phyloP scores from a whole-genome alignment of 2,329 filamentous ascomycete species.

The Mycocentrospora acerina region DNA sequence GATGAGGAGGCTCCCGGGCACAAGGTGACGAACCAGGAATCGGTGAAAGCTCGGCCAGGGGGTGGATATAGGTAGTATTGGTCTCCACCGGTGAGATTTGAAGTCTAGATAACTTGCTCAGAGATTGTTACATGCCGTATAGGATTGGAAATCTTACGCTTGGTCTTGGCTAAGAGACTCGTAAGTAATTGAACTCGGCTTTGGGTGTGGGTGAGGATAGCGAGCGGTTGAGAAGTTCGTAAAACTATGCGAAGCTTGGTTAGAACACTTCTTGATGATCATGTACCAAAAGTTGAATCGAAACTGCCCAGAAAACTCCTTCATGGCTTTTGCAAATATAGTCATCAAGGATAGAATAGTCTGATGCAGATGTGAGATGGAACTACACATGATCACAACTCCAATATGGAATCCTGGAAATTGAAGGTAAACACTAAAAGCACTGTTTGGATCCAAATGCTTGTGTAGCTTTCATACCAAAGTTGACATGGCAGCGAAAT shows the following conservation, averaged over 20 bases:
- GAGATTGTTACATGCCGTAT: no score
- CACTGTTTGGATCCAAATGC: no score
- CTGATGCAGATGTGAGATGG: no score
- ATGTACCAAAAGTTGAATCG: neutral
- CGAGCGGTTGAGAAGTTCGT: conserved; percentile 1
- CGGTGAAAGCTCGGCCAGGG: neutral
- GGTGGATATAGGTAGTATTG: neutral
- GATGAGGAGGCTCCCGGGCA: neutral
- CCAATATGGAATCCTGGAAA: no score
- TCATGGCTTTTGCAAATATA: no score
- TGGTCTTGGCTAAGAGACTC: neutral
- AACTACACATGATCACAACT: no score
- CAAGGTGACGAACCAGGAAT: no score
- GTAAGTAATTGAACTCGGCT: neutral
- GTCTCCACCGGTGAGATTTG: neutral
- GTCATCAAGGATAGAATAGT: no score
- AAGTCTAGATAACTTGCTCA: neutral
- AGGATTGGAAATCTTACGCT: neutral
- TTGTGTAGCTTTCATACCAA: no score
- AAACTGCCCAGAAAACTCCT: no score
- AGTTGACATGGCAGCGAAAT: no score
- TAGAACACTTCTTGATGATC: conserved; percentile 9
- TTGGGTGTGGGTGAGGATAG: neutral
- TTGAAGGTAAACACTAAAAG: no score
- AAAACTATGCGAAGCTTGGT: conserved; percentile 4